phyloP scores from a whole-genome alignment of 805 yeast genomes.

The Candida michaelii region DNA sequence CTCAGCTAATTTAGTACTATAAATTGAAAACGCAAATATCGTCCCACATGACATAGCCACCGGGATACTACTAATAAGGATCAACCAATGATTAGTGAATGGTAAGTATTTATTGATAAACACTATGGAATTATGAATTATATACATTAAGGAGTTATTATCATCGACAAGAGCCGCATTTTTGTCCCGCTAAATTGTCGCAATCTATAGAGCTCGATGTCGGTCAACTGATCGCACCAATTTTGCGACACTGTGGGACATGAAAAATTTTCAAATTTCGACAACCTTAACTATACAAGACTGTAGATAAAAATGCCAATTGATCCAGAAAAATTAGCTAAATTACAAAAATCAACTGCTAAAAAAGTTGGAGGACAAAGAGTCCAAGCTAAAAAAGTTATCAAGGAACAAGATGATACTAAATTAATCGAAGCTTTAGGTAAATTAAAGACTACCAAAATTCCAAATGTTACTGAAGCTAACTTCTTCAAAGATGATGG shows the following conservation, averaged over 20 bases:
- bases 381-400: constrained; percentile 84
- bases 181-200: neutral
- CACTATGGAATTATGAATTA: constrained; percentile 12
- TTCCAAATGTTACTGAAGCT: constrained; percentile 93
- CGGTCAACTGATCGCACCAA: neutral
- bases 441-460: constrained; percentile 84
- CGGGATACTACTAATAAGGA: constrained; percentile 26
- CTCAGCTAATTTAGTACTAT: constrained; percentile 32
- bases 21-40: constrained; percentile 33
- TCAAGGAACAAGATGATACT: constrained; percentile 82
- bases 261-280: constrained; percentile 5
- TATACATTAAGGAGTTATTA: constrained; percentile 6
- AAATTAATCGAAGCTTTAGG: constrained; percentile 86
- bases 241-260: constrained; percentile 1
- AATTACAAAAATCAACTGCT: constrained; percentile 81
- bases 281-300: constrained; percentile 6
- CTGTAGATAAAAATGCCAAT: constrained; percentile 58
- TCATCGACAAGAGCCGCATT: constrained; percentile 1
- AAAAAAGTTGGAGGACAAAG: constrained; percentile 83
- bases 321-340: constrained; percentile 93
- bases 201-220: neutral
- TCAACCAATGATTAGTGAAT: constrained; percentile 26
- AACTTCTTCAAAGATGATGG: constrained; percentile 98
- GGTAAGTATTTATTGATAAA: constrained; percentile 23
- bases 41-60: constrained; percentile 37